Conservation (phyloP, 2,329 filamentous ascomycete species). For the Colletotrichum sp. region DNA sequence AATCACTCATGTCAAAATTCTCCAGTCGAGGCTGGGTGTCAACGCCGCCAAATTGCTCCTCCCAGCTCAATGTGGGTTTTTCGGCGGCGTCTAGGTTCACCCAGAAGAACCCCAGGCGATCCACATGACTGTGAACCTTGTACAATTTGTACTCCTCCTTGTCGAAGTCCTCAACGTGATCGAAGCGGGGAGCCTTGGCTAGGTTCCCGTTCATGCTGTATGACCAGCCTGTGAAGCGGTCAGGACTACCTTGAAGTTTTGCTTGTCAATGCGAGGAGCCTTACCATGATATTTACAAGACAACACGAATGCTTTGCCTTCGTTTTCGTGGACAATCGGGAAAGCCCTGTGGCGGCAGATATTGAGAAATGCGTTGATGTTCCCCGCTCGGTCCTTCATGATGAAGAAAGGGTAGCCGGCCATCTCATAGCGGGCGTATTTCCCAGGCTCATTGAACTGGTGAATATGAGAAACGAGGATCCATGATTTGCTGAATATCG, state of each 20-base stretch:
- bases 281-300: not conserved
- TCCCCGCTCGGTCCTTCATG: conserved; percentile 19
- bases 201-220: conserved; percentile 47
- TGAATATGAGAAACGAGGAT: conserved; percentile 27
- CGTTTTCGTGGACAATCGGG: conserved; percentile 7
- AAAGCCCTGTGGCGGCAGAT: conserved; percentile 23
- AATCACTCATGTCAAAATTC: conserved; percentile 27
- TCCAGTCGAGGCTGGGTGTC: conserved; percentile 25
- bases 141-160: conserved; percentile 50
- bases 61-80: conserved; percentile 43
- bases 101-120: conserved; percentile 52
- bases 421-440: conserved; percentile 17
- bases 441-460: conserved; percentile 15
- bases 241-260: not conserved
- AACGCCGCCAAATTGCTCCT: conserved; percentile 38
- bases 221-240: conserved; percentile 40
- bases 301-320: not conserved
- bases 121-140: conserved; percentile 48
- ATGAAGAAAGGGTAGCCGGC: conserved; percentile 24
- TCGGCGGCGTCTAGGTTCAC: conserved; percentile 48
- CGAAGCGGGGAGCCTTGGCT: conserved; percentile 47
- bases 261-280: not conserved
- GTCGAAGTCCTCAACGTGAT: conserved; percentile 42
- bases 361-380: conserved; percentile 22
- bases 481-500: conserved; percentile 42